These are phyloP conservation scores for Phytophthora lateralis DNA, from an alignment of 352 stramenopile genomes.

Conservation along the genomic window DNA sequence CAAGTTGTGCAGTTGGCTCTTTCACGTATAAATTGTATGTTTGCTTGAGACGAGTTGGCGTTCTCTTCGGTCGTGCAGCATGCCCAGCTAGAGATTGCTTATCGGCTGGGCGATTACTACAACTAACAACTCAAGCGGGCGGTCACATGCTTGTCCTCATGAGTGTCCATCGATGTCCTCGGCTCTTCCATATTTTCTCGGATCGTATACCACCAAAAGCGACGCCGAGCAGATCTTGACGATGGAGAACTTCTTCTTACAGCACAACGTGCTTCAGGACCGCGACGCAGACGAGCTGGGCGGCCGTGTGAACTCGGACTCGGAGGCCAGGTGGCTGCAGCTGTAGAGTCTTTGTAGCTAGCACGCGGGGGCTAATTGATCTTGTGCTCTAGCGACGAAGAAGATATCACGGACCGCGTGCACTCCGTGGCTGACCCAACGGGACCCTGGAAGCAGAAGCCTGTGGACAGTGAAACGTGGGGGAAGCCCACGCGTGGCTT, in stretches of 20 bases:
- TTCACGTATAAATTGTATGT: slow-evolving; percentile 34
- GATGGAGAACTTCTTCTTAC: slow-evolving; percentile 86
- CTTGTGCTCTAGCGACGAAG: slow-evolving; percentile 39
- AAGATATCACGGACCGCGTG: slow-evolving; percentile 64
- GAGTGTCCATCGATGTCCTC: slow-evolving; percentile 5
- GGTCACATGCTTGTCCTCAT: slow-evolving; percentile 1
- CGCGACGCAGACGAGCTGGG: slow-evolving; percentile 71
- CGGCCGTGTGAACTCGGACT: slow-evolving; percentile 65
- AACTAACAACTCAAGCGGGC: neutral
- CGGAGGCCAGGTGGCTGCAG: slow-evolving; percentile 58
- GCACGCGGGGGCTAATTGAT: neutral
- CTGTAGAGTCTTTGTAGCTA: neutral
- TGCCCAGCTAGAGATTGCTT: too few relatives aligned
- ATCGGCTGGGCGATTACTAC: too few relatives aligned
- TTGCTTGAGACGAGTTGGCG: slow-evolving; percentile 13
- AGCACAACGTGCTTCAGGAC: slow-evolving; percentile 78
- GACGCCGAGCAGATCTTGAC: slow-evolving; percentile 21
- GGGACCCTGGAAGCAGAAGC: slow-evolving; percentile 68
- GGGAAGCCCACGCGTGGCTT: slow-evolving; percentile 41
- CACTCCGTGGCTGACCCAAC: slow-evolving; percentile 73
- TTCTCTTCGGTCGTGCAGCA: neutral
- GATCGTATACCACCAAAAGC: slow-evolving; percentile 6
- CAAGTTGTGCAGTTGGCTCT: slow-evolving; percentile 30
- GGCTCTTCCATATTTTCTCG: slow-evolving; percentile 24
- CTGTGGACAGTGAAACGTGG: slow-evolving; percentile 50